These are phyloP conservation scores for Candida tunisiensis DNA, from an alignment of 1,139 yeast species.

Conservation along the genomic window DNA sequence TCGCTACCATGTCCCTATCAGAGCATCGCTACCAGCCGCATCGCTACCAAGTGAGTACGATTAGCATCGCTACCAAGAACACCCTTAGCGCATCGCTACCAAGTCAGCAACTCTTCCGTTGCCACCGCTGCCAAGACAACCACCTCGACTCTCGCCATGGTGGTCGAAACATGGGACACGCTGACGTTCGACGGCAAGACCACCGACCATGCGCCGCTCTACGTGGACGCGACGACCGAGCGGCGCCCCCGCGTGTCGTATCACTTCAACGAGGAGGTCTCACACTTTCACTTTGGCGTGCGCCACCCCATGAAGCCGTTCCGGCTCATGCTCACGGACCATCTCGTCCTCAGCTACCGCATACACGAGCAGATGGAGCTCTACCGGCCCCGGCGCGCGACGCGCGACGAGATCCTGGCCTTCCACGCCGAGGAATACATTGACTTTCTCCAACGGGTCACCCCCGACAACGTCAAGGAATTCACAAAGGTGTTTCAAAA, in stretches of 20 bases:
- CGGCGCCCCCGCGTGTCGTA: slow-evolving; percentile 46
- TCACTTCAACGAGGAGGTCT: slow-evolving; percentile 73
- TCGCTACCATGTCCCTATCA: too few species aligned
- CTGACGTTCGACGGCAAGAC: slow-evolving; percentile 38
- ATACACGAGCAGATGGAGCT: slow-evolving; percentile 82
- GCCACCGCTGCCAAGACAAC: too few species aligned
- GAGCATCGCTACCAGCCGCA: too few species aligned
- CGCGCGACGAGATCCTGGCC: slow-evolving; percentile 55
- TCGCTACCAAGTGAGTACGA: too few species aligned
- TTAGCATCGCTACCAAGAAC: too few species aligned
- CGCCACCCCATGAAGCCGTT: slow-evolving; percentile 99
- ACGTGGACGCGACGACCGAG: slow-evolving; percentile 21
- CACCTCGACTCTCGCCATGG: slow-evolving; percentile 8
- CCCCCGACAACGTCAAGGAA: slow-evolving; percentile 62
- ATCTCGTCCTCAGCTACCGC: slow-evolving; percentile 70
- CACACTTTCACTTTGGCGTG: slow-evolving; percentile 75
- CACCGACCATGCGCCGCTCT: slow-evolving; percentile 38
- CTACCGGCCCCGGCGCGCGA: slow-evolving; percentile 69
- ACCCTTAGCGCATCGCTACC: too few species aligned
- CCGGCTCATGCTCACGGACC: slow-evolving; percentile 85
- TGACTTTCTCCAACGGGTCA: slow-evolving; percentile 55
- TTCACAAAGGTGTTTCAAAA: slow-evolving; percentile 45
- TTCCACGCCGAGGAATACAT: slow-evolving; percentile 86
- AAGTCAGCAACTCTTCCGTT: too few species aligned
- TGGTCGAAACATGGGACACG: slow-evolving; percentile 18